phyloP scores from a whole-genome alignment of 805 yeast species.

The Naumovozyma baii region DNA sequence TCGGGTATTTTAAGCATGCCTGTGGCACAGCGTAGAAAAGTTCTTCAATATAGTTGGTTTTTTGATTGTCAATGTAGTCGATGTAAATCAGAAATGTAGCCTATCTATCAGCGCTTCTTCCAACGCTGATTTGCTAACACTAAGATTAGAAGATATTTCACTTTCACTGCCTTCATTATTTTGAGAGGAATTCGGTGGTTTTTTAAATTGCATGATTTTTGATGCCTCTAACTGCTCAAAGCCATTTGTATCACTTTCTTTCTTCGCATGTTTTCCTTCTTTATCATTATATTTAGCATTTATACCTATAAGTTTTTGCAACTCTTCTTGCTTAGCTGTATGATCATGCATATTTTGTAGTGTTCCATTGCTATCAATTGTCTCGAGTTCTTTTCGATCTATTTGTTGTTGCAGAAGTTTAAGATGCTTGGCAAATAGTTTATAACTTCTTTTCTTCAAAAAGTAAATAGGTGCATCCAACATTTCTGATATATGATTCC shows the following conservation, averaged over 20 bases:
- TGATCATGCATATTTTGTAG: not conserved
- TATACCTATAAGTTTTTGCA: not conserved
- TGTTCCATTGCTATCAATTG: not conserved
- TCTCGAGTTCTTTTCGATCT: conserved; percentile 6
- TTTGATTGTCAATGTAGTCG: conserved; percentile 45
- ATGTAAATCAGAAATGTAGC: conserved; percentile 32
- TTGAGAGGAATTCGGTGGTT: conserved; percentile 2
- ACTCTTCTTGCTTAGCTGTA: not conserved
- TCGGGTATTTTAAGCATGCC: conserved; percentile 40
- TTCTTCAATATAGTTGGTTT: conserved; percentile 46
- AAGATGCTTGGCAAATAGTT: conserved; percentile 21
- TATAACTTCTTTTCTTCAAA: conserved; percentile 23
- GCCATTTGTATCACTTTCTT: conserved; percentile 3
- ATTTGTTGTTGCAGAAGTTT: conserved; percentile 20
- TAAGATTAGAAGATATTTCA: conserved; percentile 31
- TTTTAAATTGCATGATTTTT: conserved; percentile 13
- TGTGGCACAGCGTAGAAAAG: conserved; percentile 33
- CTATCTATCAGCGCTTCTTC: conserved; percentile 35
- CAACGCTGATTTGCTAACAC: conserved; percentile 34
- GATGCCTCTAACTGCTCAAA: conserved; percentile 21
- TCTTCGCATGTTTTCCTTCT: not conserved
- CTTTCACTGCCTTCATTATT: conserved; percentile 13
- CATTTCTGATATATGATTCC: conserved; percentile 27
- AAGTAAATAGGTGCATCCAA: conserved; percentile 30
- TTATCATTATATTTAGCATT: conserved; percentile 1